Percentiles rank a stretch among this genome's conserved stretches.
phyloP scores from a whole-genome alignment of 2,329 filamentous ascomycete species.

The Talaromyces sp. region DNA sequence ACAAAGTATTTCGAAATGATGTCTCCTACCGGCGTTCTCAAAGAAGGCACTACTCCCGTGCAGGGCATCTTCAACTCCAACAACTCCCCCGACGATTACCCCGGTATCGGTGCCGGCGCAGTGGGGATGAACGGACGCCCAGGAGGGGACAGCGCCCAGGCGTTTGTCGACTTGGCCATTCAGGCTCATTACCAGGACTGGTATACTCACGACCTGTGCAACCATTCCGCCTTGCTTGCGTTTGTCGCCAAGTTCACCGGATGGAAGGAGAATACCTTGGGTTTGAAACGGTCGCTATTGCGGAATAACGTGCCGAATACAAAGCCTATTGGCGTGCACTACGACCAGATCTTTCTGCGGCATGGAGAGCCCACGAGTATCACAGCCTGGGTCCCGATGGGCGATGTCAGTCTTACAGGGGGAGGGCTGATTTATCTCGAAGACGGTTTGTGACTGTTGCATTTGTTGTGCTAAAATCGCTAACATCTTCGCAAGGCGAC shows the following conservation, averaged over 20 bases:
- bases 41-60: constrained; percentile 47
- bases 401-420: constrained; percentile 49
- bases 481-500: constrained; percentile 27
- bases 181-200: constrained; percentile 50
- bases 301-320: constrained; percentile 54
- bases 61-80: constrained; percentile 50
- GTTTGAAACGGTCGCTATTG: constrained; percentile 46
- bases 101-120: constrained; percentile 51
- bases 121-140: constrained; percentile 42
- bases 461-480: neutral
- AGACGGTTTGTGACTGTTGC: constrained; percentile 22
- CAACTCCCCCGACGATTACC: constrained; percentile 41
- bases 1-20: constrained; percentile 51
- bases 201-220: constrained; percentile 52
- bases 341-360: constrained; percentile 55
- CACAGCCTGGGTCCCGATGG: constrained; percentile 56
- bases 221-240: constrained; percentile 45
- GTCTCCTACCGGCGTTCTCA: constrained; percentile 52
- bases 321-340: constrained; percentile 56
- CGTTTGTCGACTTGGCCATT: constrained; percentile 49
- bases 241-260: constrained; percentile 50
- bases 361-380: constrained; percentile 51
- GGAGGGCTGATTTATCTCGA: constrained; percentile 59
- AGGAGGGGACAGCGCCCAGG: constrained; percentile 37
- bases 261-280: constrained; percentile 49